Conservation (phyloP, 805 yeast genomes). For the Saturnispora quitensis region DNA sequence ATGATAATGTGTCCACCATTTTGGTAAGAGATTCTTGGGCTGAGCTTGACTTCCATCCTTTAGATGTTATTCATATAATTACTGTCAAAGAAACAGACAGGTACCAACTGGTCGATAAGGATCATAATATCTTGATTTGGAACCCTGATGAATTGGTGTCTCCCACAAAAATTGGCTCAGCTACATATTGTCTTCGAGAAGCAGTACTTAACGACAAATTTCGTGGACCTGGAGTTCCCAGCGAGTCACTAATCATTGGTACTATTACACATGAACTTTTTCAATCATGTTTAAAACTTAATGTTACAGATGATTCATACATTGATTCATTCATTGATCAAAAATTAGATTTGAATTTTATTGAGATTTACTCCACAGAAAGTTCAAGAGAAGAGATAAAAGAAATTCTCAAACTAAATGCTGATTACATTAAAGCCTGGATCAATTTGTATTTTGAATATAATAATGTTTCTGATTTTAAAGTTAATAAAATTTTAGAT, state of each 20-base stretch:
- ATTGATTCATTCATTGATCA: conserved; percentile 29
- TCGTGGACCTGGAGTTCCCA: conserved; percentile 53
- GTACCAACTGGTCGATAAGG: conserved; percentile 42
- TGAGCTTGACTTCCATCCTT: conserved; percentile 35
- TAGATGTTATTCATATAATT: conserved; percentile 57
- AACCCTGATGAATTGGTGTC: conserved; percentile 78
- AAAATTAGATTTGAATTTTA: conserved; percentile 18
- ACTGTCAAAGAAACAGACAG: conserved; percentile 26
- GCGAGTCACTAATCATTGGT: conserved; percentile 69
- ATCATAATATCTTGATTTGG: conserved; percentile 58
- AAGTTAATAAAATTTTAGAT: conserved; percentile 61
- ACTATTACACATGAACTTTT: conserved; percentile 71
- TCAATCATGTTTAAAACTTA: conserved; percentile 42
- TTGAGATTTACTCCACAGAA: conserved; percentile 47
- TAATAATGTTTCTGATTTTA: conserved; percentile 28
- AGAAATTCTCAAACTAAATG: conserved; percentile 36
- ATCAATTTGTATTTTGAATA: conserved; percentile 32
- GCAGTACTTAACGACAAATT: conserved; percentile 53
- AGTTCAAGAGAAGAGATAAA: conserved; percentile 37
- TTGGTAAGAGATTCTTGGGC: conserved; percentile 57
- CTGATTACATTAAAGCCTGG: conserved; percentile 47
- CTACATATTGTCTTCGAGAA: conserved; percentile 63
- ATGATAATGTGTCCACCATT: conserved; percentile 30
- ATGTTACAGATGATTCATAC: conserved; percentile 30
- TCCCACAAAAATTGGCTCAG: conserved; percentile 74